Conservation (phyloP, 1,139 yeast genomes). For the Blastobotrys malaysiensis region DNA sequence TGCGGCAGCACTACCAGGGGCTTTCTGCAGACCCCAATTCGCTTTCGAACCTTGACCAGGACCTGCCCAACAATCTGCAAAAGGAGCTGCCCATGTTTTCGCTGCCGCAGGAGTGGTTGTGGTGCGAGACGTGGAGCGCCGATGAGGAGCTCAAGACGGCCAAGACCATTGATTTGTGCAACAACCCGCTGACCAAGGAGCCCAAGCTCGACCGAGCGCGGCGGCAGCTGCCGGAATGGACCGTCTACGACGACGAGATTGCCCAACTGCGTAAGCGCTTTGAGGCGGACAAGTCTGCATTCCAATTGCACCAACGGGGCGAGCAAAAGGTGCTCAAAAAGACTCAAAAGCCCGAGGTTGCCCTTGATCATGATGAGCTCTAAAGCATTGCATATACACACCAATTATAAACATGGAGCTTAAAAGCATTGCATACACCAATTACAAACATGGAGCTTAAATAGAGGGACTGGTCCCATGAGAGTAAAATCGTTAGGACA, state of each 20-base stretch:
- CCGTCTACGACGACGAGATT: constrained; percentile 52
- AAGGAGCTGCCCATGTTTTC: constrained; percentile 59
- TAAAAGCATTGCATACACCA: too few species aligned
- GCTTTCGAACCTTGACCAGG: constrained; percentile 81
- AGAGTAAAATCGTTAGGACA: neutral
- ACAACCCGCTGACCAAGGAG: constrained; percentile 75
- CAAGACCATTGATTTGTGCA: constrained; percentile 76
- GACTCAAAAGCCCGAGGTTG: constrained; percentile 8
- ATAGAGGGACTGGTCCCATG: too few species aligned
- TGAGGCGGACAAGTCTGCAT: neutral
- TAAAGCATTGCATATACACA: constrained; percentile 11
- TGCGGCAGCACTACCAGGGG: constrained; percentile 83
- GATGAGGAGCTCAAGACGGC: constrained; percentile 56
- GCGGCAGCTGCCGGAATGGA: constrained; percentile 77
- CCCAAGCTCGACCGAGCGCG: constrained; percentile 68
- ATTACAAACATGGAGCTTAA: too few species aligned
- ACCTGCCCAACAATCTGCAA: constrained; percentile 84
- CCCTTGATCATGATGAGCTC: constrained; percentile 31
- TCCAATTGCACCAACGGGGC: neutral
- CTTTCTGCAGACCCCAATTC: constrained; percentile 76
- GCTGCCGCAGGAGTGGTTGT: constrained; percentile 76
- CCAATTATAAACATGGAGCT: neutral
- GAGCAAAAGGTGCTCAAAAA: neutral
- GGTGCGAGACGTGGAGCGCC: constrained; percentile 96
- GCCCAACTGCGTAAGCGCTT: constrained; percentile 29